Evolutionary conservation across 2,329 filamentous ascomycete species (phyloP).

Genomic region (Claviceps digitariae): DNA sequence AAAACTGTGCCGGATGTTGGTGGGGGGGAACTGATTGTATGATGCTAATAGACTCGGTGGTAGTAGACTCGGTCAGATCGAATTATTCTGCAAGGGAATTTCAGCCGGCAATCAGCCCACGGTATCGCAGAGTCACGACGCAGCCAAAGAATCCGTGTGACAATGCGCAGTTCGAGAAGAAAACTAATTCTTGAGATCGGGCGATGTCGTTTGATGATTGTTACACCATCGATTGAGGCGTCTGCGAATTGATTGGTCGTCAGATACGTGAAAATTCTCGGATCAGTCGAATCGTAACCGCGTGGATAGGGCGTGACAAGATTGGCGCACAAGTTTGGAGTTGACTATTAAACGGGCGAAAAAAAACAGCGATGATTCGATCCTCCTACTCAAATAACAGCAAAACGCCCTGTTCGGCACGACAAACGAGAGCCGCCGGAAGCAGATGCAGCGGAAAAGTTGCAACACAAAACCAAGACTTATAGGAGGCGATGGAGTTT

Average conservation of each 20-base stretch:
- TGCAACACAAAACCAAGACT: conserved; percentile 1
- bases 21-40: conserved; percentile 13
- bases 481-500: neutral
- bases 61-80: neutral
- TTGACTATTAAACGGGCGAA: neutral
- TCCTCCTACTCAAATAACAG: neutral
- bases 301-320: neutral
- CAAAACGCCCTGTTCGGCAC: neutral
- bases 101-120: neutral
- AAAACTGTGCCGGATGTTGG: conserved; percentile 9
- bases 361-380: neutral
- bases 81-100: neutral
- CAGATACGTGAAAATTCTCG: neutral
- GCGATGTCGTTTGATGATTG: neutral
- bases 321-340: neutral
- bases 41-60: conserved; percentile 1
- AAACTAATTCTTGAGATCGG: conserved; percentile 1
- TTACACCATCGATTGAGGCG: neutral
- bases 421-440: neutral
- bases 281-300: neutral
- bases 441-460: neutral
- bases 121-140: neutral
- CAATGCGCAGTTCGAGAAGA: neutral
- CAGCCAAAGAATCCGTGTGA: neutral
- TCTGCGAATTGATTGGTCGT: neutral